Conservation (phyloP, 1,284 basidiomycete species). For the Naganishia liquefaciens region DNA sequence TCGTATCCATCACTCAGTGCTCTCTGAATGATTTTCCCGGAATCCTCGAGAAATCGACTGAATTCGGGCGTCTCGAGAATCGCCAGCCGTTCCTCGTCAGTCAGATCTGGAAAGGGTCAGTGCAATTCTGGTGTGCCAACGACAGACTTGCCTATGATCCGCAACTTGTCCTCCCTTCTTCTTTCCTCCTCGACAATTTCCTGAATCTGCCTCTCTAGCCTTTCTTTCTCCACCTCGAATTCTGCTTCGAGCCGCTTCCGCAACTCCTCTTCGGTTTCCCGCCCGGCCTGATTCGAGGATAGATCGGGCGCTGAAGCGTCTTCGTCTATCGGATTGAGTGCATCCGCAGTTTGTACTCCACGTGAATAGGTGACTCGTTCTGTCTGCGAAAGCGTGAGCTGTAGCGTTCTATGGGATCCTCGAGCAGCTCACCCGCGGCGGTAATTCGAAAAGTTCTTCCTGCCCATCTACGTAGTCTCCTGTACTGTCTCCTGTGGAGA, state of each 20-base stretch:
- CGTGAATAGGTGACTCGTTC: slow-evolving; percentile 33
- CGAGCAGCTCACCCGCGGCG: slow-evolving; percentile 29
- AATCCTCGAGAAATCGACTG: slow-evolving; percentile 87
- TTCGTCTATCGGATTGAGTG: slow-evolving; percentile 34
- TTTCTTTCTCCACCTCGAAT: slow-evolving; percentile 63
- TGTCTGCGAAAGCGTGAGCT: not conserved
- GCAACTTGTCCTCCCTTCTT: slow-evolving; percentile 70
- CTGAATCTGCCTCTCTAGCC: slow-evolving; percentile 60
- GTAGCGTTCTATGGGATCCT: too few species aligned
- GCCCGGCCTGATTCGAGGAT: slow-evolving; percentile 58
- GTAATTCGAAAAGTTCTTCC: slow-evolving; percentile 31
- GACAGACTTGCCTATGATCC: slow-evolving; percentile 42
- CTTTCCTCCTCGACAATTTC: slow-evolving; percentile 78
- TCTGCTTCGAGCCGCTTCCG: slow-evolving; percentile 64
- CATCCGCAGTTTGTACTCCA: slow-evolving; percentile 27
- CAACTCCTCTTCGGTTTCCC: slow-evolving; percentile 69
- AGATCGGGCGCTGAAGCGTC: slow-evolving; percentile 50
- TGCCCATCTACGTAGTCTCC: slow-evolving; percentile 28
- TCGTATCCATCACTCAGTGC: slow-evolving; percentile 97
- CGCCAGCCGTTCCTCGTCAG: slow-evolving; percentile 76
- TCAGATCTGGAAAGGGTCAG: slow-evolving; percentile 63
- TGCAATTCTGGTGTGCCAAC: not conserved
- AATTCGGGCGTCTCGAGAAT: slow-evolving; percentile 86
- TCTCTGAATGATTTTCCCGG: slow-evolving; percentile 91
- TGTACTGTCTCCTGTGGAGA: not conserved